These are phyloP conservation scores for Ustilago xerochloae DNA, from an alignment of 1,284 basidiomycete species.

Conservation along the genomic window DNA sequence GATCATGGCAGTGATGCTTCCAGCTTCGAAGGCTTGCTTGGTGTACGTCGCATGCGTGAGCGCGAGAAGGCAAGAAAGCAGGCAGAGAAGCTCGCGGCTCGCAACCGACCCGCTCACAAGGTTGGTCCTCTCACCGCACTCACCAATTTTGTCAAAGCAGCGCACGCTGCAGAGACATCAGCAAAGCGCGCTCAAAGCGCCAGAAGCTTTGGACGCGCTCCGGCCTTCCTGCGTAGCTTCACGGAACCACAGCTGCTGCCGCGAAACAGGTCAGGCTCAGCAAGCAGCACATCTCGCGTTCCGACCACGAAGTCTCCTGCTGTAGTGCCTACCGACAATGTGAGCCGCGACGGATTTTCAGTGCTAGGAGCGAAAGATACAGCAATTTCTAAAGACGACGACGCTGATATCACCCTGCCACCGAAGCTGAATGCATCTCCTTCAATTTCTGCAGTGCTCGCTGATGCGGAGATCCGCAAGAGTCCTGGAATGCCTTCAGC, in stretches of 20 bases:
- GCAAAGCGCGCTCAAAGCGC: slow-evolving; percentile 13
- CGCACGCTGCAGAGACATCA: slow-evolving; percentile 59
- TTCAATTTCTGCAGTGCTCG: background rate
- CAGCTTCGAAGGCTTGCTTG: slow-evolving; percentile 57
- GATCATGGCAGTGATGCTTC: slow-evolving; percentile 55
- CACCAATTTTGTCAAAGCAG: slow-evolving; percentile 64
- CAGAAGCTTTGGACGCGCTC: slow-evolving; percentile 12
- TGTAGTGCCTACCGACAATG: background rate
- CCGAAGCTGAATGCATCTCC: background rate
- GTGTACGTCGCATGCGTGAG: slow-evolving; percentile 61
- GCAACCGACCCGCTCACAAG: slow-evolving; percentile 64
- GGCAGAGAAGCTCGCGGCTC: slow-evolving; percentile 52
- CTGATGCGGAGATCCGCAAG: slow-evolving; percentile 16
- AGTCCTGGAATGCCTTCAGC: slow-evolving; percentile 22
- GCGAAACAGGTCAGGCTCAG: slow-evolving; percentile 5
- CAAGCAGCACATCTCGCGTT: background rate
- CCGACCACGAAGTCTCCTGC: background rate
- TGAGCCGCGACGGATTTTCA: background rate
- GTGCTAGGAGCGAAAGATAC: background rate
- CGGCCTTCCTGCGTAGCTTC: slow-evolving; percentile 29
- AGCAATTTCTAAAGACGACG: background rate
- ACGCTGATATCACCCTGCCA: slow-evolving; percentile 2
- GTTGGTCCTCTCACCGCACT: slow-evolving; percentile 61
- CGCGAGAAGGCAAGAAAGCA: slow-evolving; percentile 53
- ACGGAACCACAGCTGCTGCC: slow-evolving; percentile 19